A percentile compares a stretch with the other conserved stretches of the same genome.
phyloP scores from a whole-genome alignment of 257 asterid genomes.

The Osmanthus fragrans region DNA sequence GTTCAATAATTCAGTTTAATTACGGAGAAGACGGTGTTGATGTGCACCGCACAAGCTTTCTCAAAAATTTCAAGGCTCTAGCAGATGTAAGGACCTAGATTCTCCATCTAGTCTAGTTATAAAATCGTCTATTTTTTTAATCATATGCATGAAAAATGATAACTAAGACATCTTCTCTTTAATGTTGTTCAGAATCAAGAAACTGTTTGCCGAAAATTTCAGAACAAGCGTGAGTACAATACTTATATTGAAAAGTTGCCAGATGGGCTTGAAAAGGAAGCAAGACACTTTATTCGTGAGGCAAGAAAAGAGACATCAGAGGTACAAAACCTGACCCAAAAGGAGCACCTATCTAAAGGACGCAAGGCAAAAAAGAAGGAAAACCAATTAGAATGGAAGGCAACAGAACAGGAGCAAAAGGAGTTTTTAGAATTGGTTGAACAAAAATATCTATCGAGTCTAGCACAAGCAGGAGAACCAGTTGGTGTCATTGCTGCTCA shows the following conservation, averaged over 20 bases:
- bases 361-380: conserved; percentile 35
- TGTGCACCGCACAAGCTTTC: conserved; percentile 81
- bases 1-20: conserved; percentile 82
- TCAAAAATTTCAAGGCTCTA: conserved; percentile 80
- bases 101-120: conserved; percentile 16
- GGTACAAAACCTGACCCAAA: conserved; percentile 17
- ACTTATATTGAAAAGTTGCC: conserved; percentile 72
- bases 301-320: conserved; percentile 23
- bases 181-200: conserved; percentile 68
- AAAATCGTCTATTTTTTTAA: background rate
- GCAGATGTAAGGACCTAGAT: conserved; percentile 55
- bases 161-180: conserved; percentile 15
- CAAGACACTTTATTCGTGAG: conserved; percentile 37
- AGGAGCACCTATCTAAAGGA: conserved; percentile 22
- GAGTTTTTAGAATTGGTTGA: conserved; percentile 59
- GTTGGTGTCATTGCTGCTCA: conserved; percentile 99
- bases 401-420: conserved; percentile 35
- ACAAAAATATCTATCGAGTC: conserved; percentile 86
- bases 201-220: conserved; percentile 57
- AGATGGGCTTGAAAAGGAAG: conserved; percentile 70
- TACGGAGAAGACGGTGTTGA: conserved; percentile 99
- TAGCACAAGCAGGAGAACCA: conserved; percentile 89
- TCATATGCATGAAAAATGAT: conserved; percentile 13
- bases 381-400: conserved; percentile 24
- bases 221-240: conserved; percentile 46